Percentiles rank a stretch among this genome's conserved stretches.
These are phyloP conservation scores for Capsicum chinense DNA, from an alignment of 257 asterid genomes.

Conservation along the genomic window DNA sequence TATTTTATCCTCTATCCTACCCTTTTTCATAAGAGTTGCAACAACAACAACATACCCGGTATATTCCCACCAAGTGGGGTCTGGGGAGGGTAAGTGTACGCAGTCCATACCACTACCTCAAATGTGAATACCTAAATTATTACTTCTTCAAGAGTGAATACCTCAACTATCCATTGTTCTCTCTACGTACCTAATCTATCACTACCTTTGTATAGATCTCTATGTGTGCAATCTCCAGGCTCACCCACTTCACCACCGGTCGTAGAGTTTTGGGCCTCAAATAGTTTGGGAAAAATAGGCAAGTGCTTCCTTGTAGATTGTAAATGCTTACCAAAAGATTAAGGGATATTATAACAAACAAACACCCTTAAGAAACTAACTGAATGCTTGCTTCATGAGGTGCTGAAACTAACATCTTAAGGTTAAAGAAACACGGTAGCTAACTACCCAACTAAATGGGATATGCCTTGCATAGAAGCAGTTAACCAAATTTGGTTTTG, in stretches of 20 bases:
- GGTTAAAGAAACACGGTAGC: not conserved
- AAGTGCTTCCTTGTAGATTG: not conserved
- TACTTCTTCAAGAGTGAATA: too few relatives aligned
- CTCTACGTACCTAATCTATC: too few relatives aligned
- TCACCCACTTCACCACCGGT: not conserved
- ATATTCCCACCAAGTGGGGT: too few relatives aligned
- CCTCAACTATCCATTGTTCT: too few relatives aligned
- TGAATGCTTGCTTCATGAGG: constrained; percentile 9
- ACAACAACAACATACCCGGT: too few relatives aligned
- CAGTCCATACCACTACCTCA: too few relatives aligned
- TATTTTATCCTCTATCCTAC: too few relatives aligned
- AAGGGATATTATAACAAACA: not conserved
- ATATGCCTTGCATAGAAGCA: not conserved
- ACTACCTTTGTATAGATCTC: too few relatives aligned
- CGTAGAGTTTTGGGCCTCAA: not conserved
- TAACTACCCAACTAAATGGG: not conserved
- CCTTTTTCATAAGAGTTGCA: too few relatives aligned
- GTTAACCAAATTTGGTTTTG: not conserved
- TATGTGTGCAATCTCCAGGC: not conserved
- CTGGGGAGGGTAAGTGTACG: too few relatives aligned
- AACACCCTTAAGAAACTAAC: not conserved
- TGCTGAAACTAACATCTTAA: not conserved
- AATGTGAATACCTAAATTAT: too few relatives aligned
- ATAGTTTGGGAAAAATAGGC: not conserved
- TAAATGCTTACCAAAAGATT: not conserved